phyloP scores from a whole-genome alignment of 805 yeast species.

The Monosporozyma siamensis region DNA sequence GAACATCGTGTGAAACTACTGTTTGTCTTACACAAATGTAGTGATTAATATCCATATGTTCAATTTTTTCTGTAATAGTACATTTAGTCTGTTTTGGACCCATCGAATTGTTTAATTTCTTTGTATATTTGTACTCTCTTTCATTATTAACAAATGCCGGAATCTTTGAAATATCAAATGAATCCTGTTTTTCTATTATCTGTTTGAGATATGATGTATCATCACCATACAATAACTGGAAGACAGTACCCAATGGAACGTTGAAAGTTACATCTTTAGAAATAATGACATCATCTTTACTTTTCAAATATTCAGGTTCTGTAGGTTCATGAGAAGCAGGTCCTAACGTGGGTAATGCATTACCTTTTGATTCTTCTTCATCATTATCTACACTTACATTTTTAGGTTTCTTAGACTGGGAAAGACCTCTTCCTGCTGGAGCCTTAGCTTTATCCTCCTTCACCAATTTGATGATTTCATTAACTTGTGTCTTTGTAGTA shows the following conservation, averaged over 20 bases:
- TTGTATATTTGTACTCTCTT: slow-evolving; percentile 46
- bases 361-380: slow-evolving; percentile 12
- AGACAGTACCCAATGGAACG: slow-evolving; percentile 64
- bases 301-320: slow-evolving; percentile 34
- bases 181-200: slow-evolving; percentile 50
- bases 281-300: slow-evolving; percentile 45
- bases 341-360: slow-evolving; percentile 28
- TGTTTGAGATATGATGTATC: slow-evolving; percentile 41
- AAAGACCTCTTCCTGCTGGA: background rate
- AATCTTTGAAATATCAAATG: slow-evolving; percentile 46
- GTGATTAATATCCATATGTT: slow-evolving; percentile 38
- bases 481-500: slow-evolving; percentile 40
- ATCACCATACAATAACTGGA: slow-evolving; percentile 51
- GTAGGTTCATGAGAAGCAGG: slow-evolving; percentile 41
- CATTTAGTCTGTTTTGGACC: slow-evolving; percentile 72
- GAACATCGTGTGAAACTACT: slow-evolving; percentile 65
- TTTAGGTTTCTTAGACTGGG: slow-evolving; percentile 8
- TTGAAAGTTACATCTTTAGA: slow-evolving; percentile 38
- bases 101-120: slow-evolving; percentile 52
- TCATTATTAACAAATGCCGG: slow-evolving; percentile 34
- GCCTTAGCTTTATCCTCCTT: slow-evolving; percentile 4
- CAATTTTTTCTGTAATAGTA: slow-evolving; percentile 46
- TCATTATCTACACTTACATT: slow-evolving; percentile 4
- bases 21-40: slow-evolving; percentile 39
- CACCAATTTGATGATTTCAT: slow-evolving; percentile 35